phyloP scores from a whole-genome alignment of 768 basidiomycete genomes.

The Paxillus ammoniavirescens region DNA sequence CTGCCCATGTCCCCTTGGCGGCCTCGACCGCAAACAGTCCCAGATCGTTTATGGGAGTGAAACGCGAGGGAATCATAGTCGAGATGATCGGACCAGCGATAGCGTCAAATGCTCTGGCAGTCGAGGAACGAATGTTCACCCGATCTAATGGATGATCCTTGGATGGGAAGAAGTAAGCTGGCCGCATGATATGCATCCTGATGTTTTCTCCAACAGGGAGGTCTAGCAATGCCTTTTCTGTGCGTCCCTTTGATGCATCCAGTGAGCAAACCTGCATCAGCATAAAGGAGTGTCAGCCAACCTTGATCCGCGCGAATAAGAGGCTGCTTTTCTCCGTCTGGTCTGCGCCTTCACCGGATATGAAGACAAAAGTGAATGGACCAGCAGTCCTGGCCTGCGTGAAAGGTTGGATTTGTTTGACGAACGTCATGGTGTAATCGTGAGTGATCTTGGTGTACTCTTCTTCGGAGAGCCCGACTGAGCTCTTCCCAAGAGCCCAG shows the following conservation, averaged over 20 bases:
- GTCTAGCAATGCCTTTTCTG: slow-evolving; percentile 30
- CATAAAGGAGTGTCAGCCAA: slow-evolving; percentile 8
- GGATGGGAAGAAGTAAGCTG: slow-evolving; percentile 35
- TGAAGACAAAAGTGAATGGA: slow-evolving; percentile 39
- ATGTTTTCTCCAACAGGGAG: slow-evolving; percentile 21
- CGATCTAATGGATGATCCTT: slow-evolving; percentile 26
- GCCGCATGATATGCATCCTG: slow-evolving; percentile 29
- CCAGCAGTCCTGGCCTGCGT: slow-evolving; percentile 7
- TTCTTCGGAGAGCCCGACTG: slow-evolving; percentile 28
- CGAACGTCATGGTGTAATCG: slow-evolving; percentile 33
- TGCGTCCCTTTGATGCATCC: slow-evolving; percentile 21
- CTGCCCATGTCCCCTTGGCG: slow-evolving; percentile 18
- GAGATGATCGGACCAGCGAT: slow-evolving; percentile 12
- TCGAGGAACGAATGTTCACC: slow-evolving; percentile 22
- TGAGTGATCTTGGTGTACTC: slow-evolving; percentile 36
- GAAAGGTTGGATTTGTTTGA: slow-evolving; percentile 28
- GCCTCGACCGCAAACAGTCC: slow-evolving; percentile 14
- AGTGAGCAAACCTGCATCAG: neutral
- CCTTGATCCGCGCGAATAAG: slow-evolving; percentile 39
- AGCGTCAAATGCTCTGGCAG: slow-evolving; percentile 13
- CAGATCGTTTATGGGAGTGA: slow-evolving; percentile 19
- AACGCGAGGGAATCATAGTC: slow-evolving; percentile 16
- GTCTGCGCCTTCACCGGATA: slow-evolving; percentile 38
- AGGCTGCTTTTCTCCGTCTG: slow-evolving; percentile 22
- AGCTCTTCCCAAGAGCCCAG: slow-evolving; percentile 35